Evolutionary conservation across 345 rosid genomes (phyloP).

Genomic region (Eucalyptus pauciflora): DNA sequence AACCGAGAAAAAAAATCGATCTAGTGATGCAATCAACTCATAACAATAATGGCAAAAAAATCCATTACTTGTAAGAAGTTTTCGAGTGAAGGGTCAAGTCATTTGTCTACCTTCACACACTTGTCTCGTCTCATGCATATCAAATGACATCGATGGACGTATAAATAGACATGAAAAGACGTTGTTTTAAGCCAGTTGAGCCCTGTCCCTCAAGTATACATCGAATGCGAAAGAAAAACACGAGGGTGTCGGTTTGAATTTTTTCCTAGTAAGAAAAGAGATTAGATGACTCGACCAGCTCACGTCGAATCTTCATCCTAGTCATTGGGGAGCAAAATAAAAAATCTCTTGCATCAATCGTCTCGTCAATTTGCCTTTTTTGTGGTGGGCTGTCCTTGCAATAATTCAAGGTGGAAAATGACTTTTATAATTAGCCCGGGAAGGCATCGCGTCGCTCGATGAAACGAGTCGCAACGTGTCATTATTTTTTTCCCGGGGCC

Average conservation of each 20-base stretch:
- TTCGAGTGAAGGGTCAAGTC: background rate
- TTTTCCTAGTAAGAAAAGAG: background rate
- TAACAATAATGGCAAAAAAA: background rate
- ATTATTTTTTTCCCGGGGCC: background rate
- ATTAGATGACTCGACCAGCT: background rate
- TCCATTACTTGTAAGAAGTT: background rate
- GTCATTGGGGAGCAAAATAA: background rate
- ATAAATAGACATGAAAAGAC: background rate
- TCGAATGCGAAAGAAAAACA: background rate
- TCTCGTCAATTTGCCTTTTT: background rate
- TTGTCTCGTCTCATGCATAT: fast-evolving
- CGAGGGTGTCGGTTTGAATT: background rate
- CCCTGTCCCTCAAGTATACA: background rate
- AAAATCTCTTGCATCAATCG: background rate
- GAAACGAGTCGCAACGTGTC: background rate
- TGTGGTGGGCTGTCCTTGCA: background rate
- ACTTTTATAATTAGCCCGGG: background rate
- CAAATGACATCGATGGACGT: fast-evolving
- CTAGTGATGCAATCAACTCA: fast-evolving
- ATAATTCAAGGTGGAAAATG: background rate
- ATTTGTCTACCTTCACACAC: background rate
- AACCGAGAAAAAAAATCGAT: background rate
- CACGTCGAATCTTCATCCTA: background rate
- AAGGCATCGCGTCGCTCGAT: background rate
- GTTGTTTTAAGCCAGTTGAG: background rate